Evolutionary conservation across 2,329 filamentous ascomycete genomes (phyloP), one percentile per base, ranked within the genome.

Genomic region (Monosporascus sp.): DNA sequence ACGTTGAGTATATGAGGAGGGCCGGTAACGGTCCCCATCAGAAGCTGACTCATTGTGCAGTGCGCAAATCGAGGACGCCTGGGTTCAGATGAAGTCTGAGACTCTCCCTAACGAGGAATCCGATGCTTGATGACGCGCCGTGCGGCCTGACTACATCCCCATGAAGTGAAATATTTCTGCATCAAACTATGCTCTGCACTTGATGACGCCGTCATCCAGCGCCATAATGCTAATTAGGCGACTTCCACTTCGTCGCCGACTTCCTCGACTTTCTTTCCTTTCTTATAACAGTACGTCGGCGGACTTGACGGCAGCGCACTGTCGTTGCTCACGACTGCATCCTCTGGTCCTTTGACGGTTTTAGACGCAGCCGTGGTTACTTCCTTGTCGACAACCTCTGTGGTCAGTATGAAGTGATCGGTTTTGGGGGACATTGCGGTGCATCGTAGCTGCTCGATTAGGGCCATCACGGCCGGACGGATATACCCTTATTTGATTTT

Each of bases 1-100:
- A 62, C 69, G 77, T 22, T 37, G 20, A 47, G 14, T 35, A 14
- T 35, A 14, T 14, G 14, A 35, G 31, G 31, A 35, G 9, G 11
- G 27, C 31, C 31, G 31, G 31, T 14, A 35, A 35, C 31, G 11
- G 31, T 14, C 11, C 31, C 31, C 31, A 14, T 14, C 31, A 11
- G 43, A 38, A 6, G 49, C 24, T 50, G 50, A 51, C 22, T 27
- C 27, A 20, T 24, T 31, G 50, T 53, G 49, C 36, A 67, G 66
- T 37, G 31, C 46, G 17, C 53, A 60, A 49, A 49, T 67, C 18
- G 66, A 68, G 47, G 54, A 65, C 4, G 48, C 55, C 20, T 68
- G 66, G 66, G 37, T 59, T 14, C 60, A 53, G 9, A 65, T 67
- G 62, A 58, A 63, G 46, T 67, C 65, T 5, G 60, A 60, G 41